Evolutionary conservation across 202 grass and related monocot genomes (phyloP).

Genomic region (Carex sylvatica): DNA sequence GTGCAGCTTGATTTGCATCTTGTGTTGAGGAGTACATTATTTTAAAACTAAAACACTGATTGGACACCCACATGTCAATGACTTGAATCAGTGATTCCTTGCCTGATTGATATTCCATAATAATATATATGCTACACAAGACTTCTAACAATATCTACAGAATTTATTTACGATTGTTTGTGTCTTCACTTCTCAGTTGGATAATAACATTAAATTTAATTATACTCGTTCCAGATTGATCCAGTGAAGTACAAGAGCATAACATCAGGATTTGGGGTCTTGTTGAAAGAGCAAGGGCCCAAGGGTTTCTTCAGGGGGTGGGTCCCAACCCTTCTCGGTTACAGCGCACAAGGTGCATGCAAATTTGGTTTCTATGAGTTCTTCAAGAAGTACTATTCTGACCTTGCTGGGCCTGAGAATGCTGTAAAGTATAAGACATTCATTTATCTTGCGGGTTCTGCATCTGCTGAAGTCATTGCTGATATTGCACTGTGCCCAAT

Average conservation of each 20-base stretch:
- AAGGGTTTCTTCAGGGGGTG: constrained; percentile 87
- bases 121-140: neutral
- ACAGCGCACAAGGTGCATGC: constrained; percentile 94
- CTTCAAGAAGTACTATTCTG: constrained; percentile 99
- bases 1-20: neutral
- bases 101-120: neutral
- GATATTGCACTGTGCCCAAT: constrained; percentile 90
- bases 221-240: constrained; percentile 56
- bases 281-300: constrained; percentile 86
- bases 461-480: constrained; percentile 94
- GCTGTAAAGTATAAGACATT: constrained; percentile 93
- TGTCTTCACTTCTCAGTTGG: constrained; percentile 6
- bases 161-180: neutral
- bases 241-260: constrained; percentile 89
- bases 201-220: neutral
- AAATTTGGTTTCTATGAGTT: constrained; percentile 96
- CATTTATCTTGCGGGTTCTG: constrained; percentile 94
- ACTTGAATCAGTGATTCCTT: neutral
- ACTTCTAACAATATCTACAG: neutral
- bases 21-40: neutral
- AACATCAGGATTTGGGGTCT: constrained; percentile 73
- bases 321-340: constrained; percentile 92
- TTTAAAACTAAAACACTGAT: neutral
- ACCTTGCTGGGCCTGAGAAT: constrained; percentile 89
- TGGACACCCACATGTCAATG: neutral